A percentile compares a stretch with the other conserved stretches of the same genome.
phyloP scores from a whole-genome alignment of 306 rosid species.

The Gastrolobium bilobum region DNA sequence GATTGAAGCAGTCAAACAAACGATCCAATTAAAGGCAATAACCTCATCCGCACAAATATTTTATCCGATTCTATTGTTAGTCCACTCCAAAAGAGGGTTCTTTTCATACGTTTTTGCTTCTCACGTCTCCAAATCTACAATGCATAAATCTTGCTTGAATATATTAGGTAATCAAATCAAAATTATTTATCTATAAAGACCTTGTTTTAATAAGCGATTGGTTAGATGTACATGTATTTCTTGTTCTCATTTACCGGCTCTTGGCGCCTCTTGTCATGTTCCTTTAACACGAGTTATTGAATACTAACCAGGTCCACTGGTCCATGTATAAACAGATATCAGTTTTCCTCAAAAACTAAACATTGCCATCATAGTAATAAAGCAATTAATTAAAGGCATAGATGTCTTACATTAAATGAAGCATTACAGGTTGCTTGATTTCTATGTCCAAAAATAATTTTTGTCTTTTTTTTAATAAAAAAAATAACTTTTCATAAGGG shows the following conservation, averaged over 20 bases:
- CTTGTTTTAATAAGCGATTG: neutral
- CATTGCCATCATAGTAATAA: neutral
- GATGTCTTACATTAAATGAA: neutral
- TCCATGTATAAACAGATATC: neutral
- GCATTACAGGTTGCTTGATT: neutral
- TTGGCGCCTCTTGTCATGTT: too few species aligned
- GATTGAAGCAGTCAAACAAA: conserved; percentile 23
- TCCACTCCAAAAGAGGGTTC: neutral
- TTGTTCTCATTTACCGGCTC: too few species aligned
- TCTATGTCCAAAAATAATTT: too few species aligned
- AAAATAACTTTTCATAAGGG: too few species aligned
- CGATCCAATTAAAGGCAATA: conserved; percentile 6
- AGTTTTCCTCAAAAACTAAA: neutral
- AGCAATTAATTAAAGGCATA: neutral
- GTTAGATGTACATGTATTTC: too few species aligned
- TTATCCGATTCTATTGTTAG: neutral
- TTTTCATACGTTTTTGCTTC: conserved; percentile 10
- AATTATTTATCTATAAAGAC: neutral
- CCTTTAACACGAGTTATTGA: neutral
- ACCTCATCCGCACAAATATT: conserved; percentile 25
- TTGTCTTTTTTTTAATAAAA: too few species aligned
- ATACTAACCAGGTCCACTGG: neutral
- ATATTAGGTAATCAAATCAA: neutral
- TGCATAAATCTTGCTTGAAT: neutral
- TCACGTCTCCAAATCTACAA: conserved; percentile 23